A percentile compares a stretch with the other conserved stretches of the same genome.
Conservation (phyloP, 345 rosid genomes). For the Boechera stricta region DNA sequence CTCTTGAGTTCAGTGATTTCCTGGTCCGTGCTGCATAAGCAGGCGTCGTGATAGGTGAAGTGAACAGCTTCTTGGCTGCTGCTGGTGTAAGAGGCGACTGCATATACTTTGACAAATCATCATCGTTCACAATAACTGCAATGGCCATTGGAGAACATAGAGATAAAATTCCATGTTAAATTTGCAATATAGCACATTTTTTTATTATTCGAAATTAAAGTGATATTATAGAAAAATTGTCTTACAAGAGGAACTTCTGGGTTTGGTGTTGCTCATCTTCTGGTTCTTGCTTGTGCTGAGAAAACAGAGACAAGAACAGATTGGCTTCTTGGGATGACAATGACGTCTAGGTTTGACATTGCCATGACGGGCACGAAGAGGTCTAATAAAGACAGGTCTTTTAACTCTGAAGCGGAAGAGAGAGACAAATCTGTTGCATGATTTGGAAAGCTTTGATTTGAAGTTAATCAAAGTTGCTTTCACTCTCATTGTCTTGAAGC, state of each 20-base stretch:
- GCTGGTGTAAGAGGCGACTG: constrained; percentile 66
- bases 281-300: constrained; percentile 32
- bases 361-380: constrained; percentile 42
- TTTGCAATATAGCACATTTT: not conserved
- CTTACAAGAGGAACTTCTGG: constrained; percentile 46
- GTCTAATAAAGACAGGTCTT: constrained; percentile 56
- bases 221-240: constrained; percentile 8
- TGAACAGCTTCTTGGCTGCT: constrained; percentile 52
- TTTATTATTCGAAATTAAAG: not conserved
- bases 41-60: constrained; percentile 65
- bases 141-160: constrained; percentile 2
- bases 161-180: not conserved
- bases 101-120: constrained; percentile 34
- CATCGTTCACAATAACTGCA: constrained; percentile 41
- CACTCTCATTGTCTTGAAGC: constrained; percentile 52
- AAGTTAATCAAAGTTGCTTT: constrained; percentile 63
- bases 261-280: constrained; percentile 50
- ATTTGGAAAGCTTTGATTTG: constrained; percentile 61
- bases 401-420: constrained; percentile 58
- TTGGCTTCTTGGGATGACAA: constrained; percentile 34
- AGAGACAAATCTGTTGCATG: constrained; percentile 53
- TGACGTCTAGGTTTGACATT: constrained; percentile 37
- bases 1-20: constrained; percentile 34
- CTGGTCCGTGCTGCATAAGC: constrained; percentile 40
- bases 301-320: constrained; percentile 39